Base-by-base conservation (phyloP, 257 asterid species). In the Solanum raphanifolium region DNA sequence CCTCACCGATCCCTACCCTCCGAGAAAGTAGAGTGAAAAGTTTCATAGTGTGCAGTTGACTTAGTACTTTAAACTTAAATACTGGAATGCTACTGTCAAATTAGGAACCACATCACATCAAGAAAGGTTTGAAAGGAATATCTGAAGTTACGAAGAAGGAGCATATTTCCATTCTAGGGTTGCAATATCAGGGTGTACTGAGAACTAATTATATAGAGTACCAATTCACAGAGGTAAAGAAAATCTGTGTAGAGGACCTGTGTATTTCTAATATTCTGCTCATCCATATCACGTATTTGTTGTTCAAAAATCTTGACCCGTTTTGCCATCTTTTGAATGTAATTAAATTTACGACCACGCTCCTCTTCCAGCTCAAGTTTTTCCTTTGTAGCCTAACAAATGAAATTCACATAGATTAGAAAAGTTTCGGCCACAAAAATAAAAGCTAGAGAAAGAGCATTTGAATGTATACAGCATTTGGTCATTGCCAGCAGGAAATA, bases 301-400 rank as follows among this genome's bases (percentile, higher is more conserved):
- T 89, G 90, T 86, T 96, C 94, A 86, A 92, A 91, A 58, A 84
- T 86, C 89, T 93, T 90, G 84, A 91, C 91, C 85, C 89, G 94
- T 86, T 90, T 90, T 89, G 58, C 90, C 91, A 92, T 81, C 66
- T 87, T 90, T 83, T 89, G 87, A 62, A 92, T 90, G 83, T 89
- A 91, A 89, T 92, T 92, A 83, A 69, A 79, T 89, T 41, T 88
- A 91, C 92, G 94, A 2, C 79, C 90, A 81, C 82, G 88, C 82
- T 96, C 97, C 38, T 86, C 91, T 89, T 94, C 95, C 83, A 96
- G 91, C 93, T 92, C 94, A 88, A 90, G 86, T 90, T 68, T 91
- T 94, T 94, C 96, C 89, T 89, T 93, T 52, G 88, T 25, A 88
- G 99, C 98, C 99, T 96, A 93, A 9, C 58, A 91, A 23, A 88